phyloP scores from a whole-genome alignment of 2,329 filamentous ascomycete genomes.

The Zopfia rhizophila region DNA sequence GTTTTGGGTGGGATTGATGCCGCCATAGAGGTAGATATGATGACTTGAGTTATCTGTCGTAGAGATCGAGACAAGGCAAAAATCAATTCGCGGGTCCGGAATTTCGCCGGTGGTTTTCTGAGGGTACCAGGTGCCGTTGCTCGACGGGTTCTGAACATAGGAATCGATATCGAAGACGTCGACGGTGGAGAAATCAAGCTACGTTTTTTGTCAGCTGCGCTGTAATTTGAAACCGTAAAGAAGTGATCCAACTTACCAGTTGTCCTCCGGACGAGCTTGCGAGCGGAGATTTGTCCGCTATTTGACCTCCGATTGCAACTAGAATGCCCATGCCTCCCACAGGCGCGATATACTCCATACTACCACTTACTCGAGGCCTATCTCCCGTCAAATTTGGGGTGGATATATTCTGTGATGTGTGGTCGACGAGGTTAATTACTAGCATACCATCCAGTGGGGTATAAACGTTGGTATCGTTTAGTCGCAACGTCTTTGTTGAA shows the following conservation, averaged over 20 bases:
- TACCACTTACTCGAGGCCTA: constrained; percentile 49
- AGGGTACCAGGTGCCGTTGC: constrained; percentile 54
- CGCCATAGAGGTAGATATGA: constrained; percentile 63
- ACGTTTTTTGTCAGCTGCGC: constrained; percentile 11
- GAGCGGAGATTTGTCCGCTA: constrained; percentile 18
- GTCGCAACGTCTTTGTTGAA: constrained; percentile 22
- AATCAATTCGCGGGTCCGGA: constrained; percentile 56
- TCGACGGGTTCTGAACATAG: constrained; percentile 35
- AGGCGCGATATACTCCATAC: constrained; percentile 49
- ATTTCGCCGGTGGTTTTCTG: constrained; percentile 56
- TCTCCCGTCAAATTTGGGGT: constrained; percentile 42
- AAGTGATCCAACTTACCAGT: constrained; percentile 34
- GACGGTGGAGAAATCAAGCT: constrained; percentile 47
- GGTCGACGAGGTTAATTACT: constrained; percentile 49
- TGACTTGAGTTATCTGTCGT: constrained; percentile 59
- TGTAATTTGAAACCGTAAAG: constrained; percentile 10
- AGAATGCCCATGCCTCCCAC: constrained; percentile 52
- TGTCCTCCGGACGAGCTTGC: constrained; percentile 27
- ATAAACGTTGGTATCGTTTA: no score
- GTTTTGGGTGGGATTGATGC: constrained; percentile 49
- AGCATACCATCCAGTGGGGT: constrained; percentile 52
- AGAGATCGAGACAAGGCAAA: constrained; percentile 54
- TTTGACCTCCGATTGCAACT: constrained; percentile 52
- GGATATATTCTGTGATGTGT: constrained; percentile 52
- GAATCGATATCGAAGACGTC: constrained; percentile 56